phyloP scores from a whole-genome alignment of 768 basidiomycete genomes.

The Leccinum subgranulosum region DNA sequence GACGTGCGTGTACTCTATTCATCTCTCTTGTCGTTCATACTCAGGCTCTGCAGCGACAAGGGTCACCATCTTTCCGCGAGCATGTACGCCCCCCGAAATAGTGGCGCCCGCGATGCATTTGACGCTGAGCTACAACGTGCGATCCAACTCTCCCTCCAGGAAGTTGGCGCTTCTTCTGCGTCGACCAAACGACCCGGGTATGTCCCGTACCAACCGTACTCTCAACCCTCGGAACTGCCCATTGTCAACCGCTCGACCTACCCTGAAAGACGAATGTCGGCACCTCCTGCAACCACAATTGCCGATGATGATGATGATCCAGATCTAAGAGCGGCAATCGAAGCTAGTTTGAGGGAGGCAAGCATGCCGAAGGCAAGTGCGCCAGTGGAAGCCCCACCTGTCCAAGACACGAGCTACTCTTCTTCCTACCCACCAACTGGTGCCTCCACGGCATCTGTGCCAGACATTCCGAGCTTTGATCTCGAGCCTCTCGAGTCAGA shows the following conservation, averaged over 20 bases:
- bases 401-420: conserved; percentile 47
- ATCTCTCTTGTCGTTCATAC: background rate
- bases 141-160: conserved; percentile 86
- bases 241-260: conserved; percentile 52
- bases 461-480: conserved; percentile 73
- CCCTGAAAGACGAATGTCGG: conserved; percentile 27
- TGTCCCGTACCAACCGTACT: conserved; percentile 46
- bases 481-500: conserved; percentile 80
- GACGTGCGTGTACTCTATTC: conserved; percentile 35
- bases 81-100: conserved; percentile 51
- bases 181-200: conserved; percentile 60
- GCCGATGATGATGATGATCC: conserved; percentile 82
- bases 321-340: conserved; percentile 90
- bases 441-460: conserved; percentile 36
- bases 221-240: conserved; percentile 68
- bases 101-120: conserved; percentile 56
- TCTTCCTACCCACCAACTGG: conserved; percentile 45
- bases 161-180: conserved; percentile 50
- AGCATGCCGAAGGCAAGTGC: conserved; percentile 77
- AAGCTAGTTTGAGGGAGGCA: conserved; percentile 88
- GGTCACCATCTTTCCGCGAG: conserved; percentile 54
- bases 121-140: conserved; percentile 93
- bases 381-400: conserved; percentile 57
- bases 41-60: conserved; percentile 35
- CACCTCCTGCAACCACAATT: conserved; percentile 24